These are phyloP conservation scores for Amorphotheca resinae DNA, from an alignment of 495 filamentous ascomycete genomes.

Conservation along the genomic window DNA sequence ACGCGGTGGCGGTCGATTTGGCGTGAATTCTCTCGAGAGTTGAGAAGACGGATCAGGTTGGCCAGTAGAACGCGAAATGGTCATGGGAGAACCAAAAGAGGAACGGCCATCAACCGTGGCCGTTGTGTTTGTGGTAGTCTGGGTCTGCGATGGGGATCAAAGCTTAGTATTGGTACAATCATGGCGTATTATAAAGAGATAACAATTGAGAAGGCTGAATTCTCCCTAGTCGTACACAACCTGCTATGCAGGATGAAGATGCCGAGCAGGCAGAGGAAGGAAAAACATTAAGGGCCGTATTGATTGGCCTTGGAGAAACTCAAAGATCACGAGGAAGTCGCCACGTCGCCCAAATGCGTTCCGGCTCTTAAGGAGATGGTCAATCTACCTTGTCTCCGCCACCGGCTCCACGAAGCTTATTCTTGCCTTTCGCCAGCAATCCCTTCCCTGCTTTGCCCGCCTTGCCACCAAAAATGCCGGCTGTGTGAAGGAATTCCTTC, in stretches of 20 bases:
- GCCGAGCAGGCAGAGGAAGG: conserved; percentile 14
- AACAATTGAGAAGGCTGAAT: conserved; percentile 15
- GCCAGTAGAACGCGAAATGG: conserved; percentile 10
- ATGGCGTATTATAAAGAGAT: conserved; percentile 10
- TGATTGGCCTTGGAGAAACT: conserved; percentile 27
- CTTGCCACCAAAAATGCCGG: conserved; percentile 58
- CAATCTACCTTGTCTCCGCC: conserved; percentile 75
- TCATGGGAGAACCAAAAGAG: conserved; percentile 23
- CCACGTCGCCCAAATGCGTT: conserved; percentile 17
- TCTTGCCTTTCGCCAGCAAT: conserved; percentile 75
- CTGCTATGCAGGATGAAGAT: conserved; percentile 21
- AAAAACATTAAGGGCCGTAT: conserved; percentile 7
- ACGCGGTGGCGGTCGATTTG: neutral
- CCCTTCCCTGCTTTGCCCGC: conserved; percentile 71
- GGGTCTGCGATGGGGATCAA: conserved; percentile 12
- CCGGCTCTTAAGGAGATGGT: conserved; percentile 33
- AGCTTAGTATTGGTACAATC: conserved; percentile 16
- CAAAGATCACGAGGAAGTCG: conserved; percentile 24
- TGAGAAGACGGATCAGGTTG: conserved; percentile 7
- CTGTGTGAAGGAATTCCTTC: conserved; percentile 74
- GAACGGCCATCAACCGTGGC: conserved; percentile 19
- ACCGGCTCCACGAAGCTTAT: conserved; percentile 55
- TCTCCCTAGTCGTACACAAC: conserved; percentile 21
- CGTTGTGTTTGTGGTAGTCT: conserved; percentile 10
- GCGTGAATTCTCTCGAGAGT: conserved; percentile 4